Base-by-base conservation (phyloP, 2,329 filamentous ascomycete species). In the Leptographium galeiforme region DNA sequence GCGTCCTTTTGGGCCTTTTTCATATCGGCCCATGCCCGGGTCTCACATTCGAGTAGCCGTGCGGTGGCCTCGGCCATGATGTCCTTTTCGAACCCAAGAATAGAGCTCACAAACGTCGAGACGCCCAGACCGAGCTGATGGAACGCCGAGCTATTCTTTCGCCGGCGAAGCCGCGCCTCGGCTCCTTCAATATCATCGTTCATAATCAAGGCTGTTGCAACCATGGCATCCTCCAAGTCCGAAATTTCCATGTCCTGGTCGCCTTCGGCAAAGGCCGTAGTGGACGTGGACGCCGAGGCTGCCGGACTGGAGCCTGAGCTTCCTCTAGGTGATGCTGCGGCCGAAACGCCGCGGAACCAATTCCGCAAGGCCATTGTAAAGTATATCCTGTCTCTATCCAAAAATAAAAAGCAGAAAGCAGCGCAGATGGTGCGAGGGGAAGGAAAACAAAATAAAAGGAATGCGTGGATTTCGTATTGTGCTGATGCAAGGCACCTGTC, bases 121-220 rank as follows among this genome's bases (percentile, higher is more conserved):
- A 95, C 82, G 51, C 88, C 85, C 59, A 84, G 75, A 34, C 89
- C 90, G 38, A 97, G 76, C 71, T 85, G 73, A 68, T 98, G 93
- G 64, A 94, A 97, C n/a, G 87, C 80, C 7, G 90, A 95, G 60
- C 78, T 77, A 46, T 86, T 84, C 59, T 84, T 78, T 50, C 78
- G 77, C 39, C 95, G 74, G 44, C 81, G 80, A 33, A 98, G 76
- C 46, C 81, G 79, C 56, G 74, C 74, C 69, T 94, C 87, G 7
- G 93, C 93, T 41, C 80, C 82, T 39, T 89, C 86, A 56, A 97
- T 84, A 68, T 97, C 89, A 68, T 95, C 89, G 64, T 93, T 85
- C 75, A 95, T 85, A 61, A 95, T 87, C 54, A 87, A 72, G 10
- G 78, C 75, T 6, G 84, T 81, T 41, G 86, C 85, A 66, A 63